These are phyloP conservation scores for Yarrowia bubula DNA, from an alignment of 805 yeast species.

Conservation along the genomic window DNA sequence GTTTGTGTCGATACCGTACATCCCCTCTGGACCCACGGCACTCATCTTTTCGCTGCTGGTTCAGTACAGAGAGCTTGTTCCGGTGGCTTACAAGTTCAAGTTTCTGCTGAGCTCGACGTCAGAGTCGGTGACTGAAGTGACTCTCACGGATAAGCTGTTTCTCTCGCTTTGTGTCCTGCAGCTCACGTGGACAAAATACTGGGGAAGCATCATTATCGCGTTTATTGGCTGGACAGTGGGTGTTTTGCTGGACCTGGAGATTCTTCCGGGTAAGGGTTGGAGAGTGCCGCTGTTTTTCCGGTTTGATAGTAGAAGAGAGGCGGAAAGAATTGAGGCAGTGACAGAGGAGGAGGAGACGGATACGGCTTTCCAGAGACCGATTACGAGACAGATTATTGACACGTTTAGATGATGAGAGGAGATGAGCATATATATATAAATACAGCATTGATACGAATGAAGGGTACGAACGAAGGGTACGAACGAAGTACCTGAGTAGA, in stretches of 20 bases:
- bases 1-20: slow-evolving; percentile 26
- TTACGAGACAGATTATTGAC: slow-evolving; percentile 27
- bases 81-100: slow-evolving; percentile 44
- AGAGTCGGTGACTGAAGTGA: slow-evolving; percentile 27
- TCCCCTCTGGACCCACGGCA: slow-evolving; percentile 42
- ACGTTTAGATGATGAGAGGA: slow-evolving; percentile 19
- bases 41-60: slow-evolving; percentile 41
- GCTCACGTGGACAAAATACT: slow-evolving; percentile 38
- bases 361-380: slow-evolving; percentile 26
- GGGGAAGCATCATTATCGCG: slow-evolving; percentile 37
- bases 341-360: slow-evolving; percentile 24
- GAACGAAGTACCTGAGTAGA: no score
- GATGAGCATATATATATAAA: not conserved
- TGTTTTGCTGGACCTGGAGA: slow-evolving; percentile 39
- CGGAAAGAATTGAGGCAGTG: slow-evolving; percentile 7
- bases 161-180: slow-evolving; percentile 41
- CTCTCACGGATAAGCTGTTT: slow-evolving; percentile 41
- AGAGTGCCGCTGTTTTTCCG: slow-evolving; percentile 38
- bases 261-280: slow-evolving; percentile 45
- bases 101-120: slow-evolving; percentile 30
- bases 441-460: not conserved
- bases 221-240: slow-evolving; percentile 43
- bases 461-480: no score
- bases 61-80: slow-evolving; percentile 42
- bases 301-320: slow-evolving; percentile 17